These are phyloP conservation scores for Colletotrichum siamense DNA, from an alignment of 2,329 filamentous ascomycete genomes.

Conservation along the genomic window DNA sequence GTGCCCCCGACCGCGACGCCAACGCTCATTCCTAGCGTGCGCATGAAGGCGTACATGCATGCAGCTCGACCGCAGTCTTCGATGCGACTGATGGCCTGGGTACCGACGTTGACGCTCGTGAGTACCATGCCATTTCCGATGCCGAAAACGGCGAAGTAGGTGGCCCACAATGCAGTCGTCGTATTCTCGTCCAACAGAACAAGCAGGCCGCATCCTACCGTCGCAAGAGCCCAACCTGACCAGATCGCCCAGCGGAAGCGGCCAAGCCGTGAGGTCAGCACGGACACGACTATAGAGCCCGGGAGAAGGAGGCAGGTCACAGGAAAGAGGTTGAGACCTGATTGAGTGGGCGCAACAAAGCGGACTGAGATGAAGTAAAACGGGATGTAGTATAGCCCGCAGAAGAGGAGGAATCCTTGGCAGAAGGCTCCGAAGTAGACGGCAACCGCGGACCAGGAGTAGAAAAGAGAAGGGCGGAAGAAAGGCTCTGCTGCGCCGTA, in stretches of 20 bases:
- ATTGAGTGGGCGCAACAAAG: neutral
- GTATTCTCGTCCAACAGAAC: neutral
- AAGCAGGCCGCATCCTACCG: neutral
- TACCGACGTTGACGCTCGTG: constrained; percentile 28
- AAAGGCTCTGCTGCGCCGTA: neutral
- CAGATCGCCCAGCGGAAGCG: neutral
- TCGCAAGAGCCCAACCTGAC: neutral
- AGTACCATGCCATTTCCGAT: constrained; percentile 15
- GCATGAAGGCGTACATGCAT: constrained; percentile 41
- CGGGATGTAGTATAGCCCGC: neutral
- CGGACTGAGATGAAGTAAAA: neutral
- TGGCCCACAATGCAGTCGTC: neutral
- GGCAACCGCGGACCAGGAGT: neutral
- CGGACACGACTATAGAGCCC: neutral
- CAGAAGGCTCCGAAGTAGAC: neutral
- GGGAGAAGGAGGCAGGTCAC: neutral
- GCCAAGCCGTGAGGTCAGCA: neutral
- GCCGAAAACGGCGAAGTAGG: neutral
- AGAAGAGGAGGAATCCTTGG: neutral
- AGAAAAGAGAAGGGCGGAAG: neutral
- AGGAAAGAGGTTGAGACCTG: neutral
- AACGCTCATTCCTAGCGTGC: constrained; percentile 47
- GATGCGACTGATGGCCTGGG: constrained; percentile 38
- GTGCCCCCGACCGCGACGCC: constrained; percentile 44
- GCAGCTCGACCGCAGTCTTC: constrained; percentile 37